Evolutionary conservation across 495 filamentous ascomycete genomes (phyloP).

Genomic region (Xylaria acuta): DNA sequence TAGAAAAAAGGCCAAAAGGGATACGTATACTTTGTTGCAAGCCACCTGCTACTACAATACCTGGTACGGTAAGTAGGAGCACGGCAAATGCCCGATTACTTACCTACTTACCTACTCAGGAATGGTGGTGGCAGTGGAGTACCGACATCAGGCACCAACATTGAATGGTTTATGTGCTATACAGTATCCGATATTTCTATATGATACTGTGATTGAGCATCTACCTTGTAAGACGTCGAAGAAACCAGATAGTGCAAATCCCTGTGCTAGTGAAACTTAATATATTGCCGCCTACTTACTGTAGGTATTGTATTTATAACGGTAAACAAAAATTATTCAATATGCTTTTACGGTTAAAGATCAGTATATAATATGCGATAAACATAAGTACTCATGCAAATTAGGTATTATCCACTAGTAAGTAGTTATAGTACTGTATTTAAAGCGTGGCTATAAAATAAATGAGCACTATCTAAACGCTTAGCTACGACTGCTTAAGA

Average conservation of each 20-base stretch:
- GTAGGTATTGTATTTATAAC: not conserved
- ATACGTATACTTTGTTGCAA: not conserved
- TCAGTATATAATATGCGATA: too few relatives aligned
- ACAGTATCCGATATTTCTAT: not conserved
- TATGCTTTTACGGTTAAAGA: too few relatives aligned
- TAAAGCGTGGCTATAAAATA: too few relatives aligned
- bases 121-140: not conserved
- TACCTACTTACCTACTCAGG: not conserved
- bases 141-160: not conserved
- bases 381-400: too few relatives aligned
- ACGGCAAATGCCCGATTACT: not conserved
- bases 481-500: too few relatives aligned
- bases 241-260: not conserved
- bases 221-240: not conserved
- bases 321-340: not conserved
- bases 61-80: not conserved
- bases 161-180: not conserved
- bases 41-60: not conserved
- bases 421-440: too few relatives aligned
- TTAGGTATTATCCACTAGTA: too few relatives aligned
- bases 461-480: too few relatives aligned
- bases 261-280: slow-evolving; percentile 11
- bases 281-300: not conserved
- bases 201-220: not conserved
- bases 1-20: not conserved